phyloP scores from a whole-genome alignment of 768 basidiomycete genomes.

The Chalciporus chontae region DNA sequence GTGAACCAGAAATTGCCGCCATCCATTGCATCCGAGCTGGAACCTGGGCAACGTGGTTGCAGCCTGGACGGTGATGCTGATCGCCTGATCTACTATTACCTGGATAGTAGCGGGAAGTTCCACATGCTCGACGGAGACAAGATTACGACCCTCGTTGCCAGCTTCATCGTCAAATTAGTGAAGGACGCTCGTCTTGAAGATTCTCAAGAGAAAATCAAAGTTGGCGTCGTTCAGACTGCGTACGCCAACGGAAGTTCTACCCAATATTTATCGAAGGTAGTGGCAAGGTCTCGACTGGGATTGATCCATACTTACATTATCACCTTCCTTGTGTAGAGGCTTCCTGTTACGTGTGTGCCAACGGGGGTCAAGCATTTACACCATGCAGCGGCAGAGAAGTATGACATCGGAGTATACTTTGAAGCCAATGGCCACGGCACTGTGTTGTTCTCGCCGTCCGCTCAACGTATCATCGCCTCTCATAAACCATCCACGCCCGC shows the following conservation, averaged over 20 bases:
- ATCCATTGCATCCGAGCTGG: slow-evolving; percentile 57
- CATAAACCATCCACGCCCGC: slow-evolving; percentile 78
- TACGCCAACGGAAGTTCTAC: slow-evolving; percentile 98
- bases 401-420: slow-evolving; percentile 96
- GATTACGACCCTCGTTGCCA: slow-evolving; percentile 90
- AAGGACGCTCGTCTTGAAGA: slow-evolving; percentile 78
- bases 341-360: slow-evolving; percentile 91
- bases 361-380: slow-evolving; percentile 99
- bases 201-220: slow-evolving; percentile 51
- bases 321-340: slow-evolving; percentile 47
- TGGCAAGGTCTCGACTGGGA: not conserved
- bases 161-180: slow-evolving; percentile 89
- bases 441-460: slow-evolving; percentile 83
- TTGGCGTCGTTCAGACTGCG: slow-evolving; percentile 97
- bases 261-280: slow-evolving; percentile 81
- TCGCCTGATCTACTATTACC: slow-evolving; percentile 92
- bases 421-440: slow-evolving; percentile 99
- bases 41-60: slow-evolving; percentile 78
- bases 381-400: slow-evolving; percentile 90
- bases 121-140: slow-evolving; percentile 97
- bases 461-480: slow-evolving; percentile 55
- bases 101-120: slow-evolving; percentile 75
- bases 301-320: slow-evolving; percentile 7
- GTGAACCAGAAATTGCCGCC: slow-evolving; percentile 86
- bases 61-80: slow-evolving; percentile 98